These are phyloP conservation scores for Phytophthora capsici DNA, from an alignment of 352 stramenopile genomes.

Conservation along the genomic window DNA sequence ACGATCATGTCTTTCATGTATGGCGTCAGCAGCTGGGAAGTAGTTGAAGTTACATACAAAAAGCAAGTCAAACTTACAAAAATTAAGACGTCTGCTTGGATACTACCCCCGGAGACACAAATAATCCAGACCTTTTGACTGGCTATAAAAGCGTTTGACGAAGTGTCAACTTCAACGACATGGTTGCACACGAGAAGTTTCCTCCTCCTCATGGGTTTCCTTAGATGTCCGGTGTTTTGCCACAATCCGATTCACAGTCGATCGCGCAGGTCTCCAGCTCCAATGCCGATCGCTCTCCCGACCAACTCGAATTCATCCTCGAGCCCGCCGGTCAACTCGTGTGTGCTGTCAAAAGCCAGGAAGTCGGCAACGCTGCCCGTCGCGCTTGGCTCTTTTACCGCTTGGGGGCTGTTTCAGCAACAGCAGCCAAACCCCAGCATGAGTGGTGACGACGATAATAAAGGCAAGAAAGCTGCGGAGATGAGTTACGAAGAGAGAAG, in stretches of 20 bases:
- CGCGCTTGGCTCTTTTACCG: constrained; percentile 3
- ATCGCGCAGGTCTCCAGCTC: constrained; percentile 5
- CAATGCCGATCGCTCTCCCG: constrained; percentile 3
- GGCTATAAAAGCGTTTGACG: neutral
- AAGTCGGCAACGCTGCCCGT: constrained; percentile 1
- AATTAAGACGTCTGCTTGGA: constrained; percentile 9
- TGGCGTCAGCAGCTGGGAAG: constrained; percentile 46
- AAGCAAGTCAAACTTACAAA: constrained; percentile 6
- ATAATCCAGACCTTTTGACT: neutral
- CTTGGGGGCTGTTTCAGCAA: constrained; percentile 18
- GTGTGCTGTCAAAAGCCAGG: constrained; percentile 9
- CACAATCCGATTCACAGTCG: constrained; percentile 16
- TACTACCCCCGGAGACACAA: constrained; percentile 3
- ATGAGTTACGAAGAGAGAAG: constrained; percentile 19
- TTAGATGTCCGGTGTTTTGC: constrained; percentile 5
- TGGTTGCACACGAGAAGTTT: constrained; percentile 18
- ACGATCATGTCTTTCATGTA: constrained; percentile 80
- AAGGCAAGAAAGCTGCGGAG: constrained; percentile 13
- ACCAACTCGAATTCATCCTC: neutral
- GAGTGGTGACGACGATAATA: neutral
- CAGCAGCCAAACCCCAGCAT: constrained; percentile 9
- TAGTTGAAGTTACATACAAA: constrained; percentile 30
- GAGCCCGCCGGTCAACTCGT: neutral
- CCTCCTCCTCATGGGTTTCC: neutral
- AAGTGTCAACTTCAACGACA: constrained; percentile 16